Base-by-base conservation (phyloP, 345 rosid genomes). In the Eucalyptus marginata region DNA sequence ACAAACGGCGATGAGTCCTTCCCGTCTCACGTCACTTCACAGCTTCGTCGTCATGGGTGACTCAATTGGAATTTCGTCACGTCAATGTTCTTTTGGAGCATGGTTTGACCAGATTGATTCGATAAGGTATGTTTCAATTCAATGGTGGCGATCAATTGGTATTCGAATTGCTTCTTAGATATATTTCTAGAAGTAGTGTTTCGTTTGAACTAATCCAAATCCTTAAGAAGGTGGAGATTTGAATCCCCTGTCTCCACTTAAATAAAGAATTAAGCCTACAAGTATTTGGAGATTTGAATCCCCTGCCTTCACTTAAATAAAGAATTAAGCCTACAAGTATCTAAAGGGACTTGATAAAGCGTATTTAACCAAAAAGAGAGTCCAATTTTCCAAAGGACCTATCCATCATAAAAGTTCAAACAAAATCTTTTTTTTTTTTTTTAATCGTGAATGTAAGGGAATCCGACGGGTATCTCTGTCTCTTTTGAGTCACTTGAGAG, bases 201-300 rank as follows among this genome's bases (percentile, higher is more conserved):
- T 71, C 27, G 27, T 36, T 71, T 10, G 27, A 71, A 71, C 27
- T 71, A 3, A 71, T 17, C 22, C 1, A 7, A 15, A 50, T 15
- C 7, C 3, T 7, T 50, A 0, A 50, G 18, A 50, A 50, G 3
- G 20, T 51, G 4, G 2, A 16, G 20, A 51, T 51, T 51, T 1
- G 4, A 52, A 52, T 17, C 7, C 4, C 4, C 0, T 18, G 24
- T 10, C 10, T 52, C 24, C 2, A 1, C 24, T 52, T 52, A 52
- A 29, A 29, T 62, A 62, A 29, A 62, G 8, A 29, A 64, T 64
- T 64, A 29, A 64, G 20, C 18, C 36, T 29, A 2, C 16, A 31
- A 64, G 17, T 64, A 13, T 62, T n/a, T 51, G 4, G 2, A 16
- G 20, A 51, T 51, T 51, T 1, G 4, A 52, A 52, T 17, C 7